Evolutionary conservation across 768 basidiomycete genomes (phyloP).

Genomic region (Lactarius akahatsu): DNA sequence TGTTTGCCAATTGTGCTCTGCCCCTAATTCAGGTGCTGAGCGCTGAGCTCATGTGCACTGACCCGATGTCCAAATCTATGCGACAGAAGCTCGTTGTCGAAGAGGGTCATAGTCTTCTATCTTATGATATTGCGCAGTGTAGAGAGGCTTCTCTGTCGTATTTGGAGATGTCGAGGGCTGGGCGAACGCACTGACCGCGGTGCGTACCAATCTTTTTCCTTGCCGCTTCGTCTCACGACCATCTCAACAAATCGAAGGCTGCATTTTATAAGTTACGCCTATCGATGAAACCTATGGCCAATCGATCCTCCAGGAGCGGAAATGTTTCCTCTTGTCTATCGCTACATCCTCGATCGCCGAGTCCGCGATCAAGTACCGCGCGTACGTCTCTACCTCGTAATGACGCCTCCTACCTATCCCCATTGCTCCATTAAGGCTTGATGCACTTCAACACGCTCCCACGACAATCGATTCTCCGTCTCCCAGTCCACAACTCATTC

Average conservation of each 20-base stretch:
- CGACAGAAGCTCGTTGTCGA: slow-evolving; percentile 54
- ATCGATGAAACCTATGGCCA: slow-evolving; percentile 49
- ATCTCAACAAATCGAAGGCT: slow-evolving; percentile 66
- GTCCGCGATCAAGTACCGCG: too few relatives aligned
- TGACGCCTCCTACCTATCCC: too few relatives aligned
- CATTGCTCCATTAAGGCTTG: too few relatives aligned
- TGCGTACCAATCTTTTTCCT: slow-evolving; percentile 35
- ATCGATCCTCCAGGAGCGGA: slow-evolving; percentile 55
- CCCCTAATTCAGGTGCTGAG: slow-evolving; percentile 46
- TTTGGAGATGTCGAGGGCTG: slow-evolving; percentile 61
- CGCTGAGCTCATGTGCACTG: slow-evolving; percentile 50
- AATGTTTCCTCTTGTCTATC: slow-evolving; percentile 23
- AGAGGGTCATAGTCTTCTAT: slow-evolving; percentile 52
- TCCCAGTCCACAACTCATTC: too few relatives aligned
- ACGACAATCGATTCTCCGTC: too few relatives aligned
- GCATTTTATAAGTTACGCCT: slow-evolving; percentile 62
- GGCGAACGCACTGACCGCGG: slow-evolving; percentile 81
- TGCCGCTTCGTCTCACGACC: slow-evolving; percentile 7
- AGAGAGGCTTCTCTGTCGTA: slow-evolving; percentile 54
- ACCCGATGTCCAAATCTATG: slow-evolving; percentile 58
- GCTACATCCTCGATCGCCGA: too few relatives aligned
- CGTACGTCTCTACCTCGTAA: too few relatives aligned
- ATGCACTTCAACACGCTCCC: too few relatives aligned
- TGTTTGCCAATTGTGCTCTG: background rate
- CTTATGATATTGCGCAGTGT: slow-evolving; percentile 53